Evolutionary conservation across 2,329 filamentous ascomycete genomes (phyloP), one percentile per base, ranked within the genome.

Genomic region (Microcera coccophila): DNA sequence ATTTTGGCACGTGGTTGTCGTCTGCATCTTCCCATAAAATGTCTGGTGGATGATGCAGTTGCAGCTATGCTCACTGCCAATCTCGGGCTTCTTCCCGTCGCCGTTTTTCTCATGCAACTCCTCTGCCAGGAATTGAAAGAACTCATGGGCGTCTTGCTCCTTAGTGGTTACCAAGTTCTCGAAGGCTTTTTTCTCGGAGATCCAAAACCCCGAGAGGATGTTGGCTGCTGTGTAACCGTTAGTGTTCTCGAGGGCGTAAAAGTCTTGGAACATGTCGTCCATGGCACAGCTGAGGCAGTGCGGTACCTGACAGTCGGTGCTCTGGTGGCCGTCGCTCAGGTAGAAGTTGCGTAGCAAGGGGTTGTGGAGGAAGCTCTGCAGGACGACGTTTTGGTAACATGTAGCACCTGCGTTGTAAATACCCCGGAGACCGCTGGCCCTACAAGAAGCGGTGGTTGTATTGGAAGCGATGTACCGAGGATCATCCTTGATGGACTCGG

Each of bases 391-490:
- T 76, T 97, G 91, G 67, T 96, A 98, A 71, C 91, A 98, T 10
- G 93, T 97, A 45, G 94, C 90, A n/a, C 91, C 93, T 63, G 95
- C 91, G 61, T 97, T 98, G 67, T 95, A 96, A 47, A 98, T 85
- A 22, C 91, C 91, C 26, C 93, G 82, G 29, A 96, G 79, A 9
- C 93, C 91, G 53, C 85, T 90, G 15, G 89, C 90, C 43, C 87
- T 82, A 62, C 91, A 96, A 11, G 89, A 86, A 5, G 87, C 84
- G 44, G 82, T 79, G 20, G 79, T 84, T 11, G 90, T 90, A 61
- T 96, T 94, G 47, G 75, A 75, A 31, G 82, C 78, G 50, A 95
- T 84, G 56, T 87, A 90, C 42, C 81, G 75, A 44, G 88, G 81
- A 50, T 91, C 86, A 45, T 90, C 85, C 53, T 81, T 82, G 20